Evolutionary conservation across 306 rosid genomes (phyloP).

Genomic region (Cicer judaicum): DNA sequence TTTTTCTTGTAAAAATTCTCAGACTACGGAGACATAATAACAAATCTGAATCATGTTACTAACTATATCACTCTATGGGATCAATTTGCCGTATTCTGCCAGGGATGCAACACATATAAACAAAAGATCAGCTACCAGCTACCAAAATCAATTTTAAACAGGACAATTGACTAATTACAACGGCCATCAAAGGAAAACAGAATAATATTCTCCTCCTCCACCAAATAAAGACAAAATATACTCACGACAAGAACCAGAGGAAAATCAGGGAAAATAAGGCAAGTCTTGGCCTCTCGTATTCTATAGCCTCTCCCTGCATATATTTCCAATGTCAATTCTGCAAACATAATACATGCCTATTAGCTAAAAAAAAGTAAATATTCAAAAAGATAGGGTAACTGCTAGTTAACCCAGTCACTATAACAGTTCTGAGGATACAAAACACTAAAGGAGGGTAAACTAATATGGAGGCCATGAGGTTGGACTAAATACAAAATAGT

Average conservation of each 20-base stretch:
- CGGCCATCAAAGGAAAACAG: constrained; percentile 39
- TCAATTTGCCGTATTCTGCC: constrained; percentile 5
- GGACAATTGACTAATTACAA: constrained; percentile 59
- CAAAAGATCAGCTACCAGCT: constrained; percentile 28
- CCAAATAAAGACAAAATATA: constrained; percentile 42
- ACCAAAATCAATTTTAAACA: constrained; percentile 38
- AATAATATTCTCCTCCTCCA: constrained; percentile 38
- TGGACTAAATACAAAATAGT: constrained; percentile 1
- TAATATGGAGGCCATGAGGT: constrained; percentile 15
- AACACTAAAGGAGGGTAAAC: background rate
- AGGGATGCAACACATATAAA: constrained; percentile 25
- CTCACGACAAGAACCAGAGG: constrained; percentile 42
- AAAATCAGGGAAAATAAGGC: constrained; percentile 30
- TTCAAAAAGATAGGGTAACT: background rate
- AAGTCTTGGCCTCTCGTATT: constrained; percentile 30
- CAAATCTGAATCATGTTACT: constrained; percentile 32
- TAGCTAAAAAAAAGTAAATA: constrained; percentile 17
- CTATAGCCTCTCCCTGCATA: constrained; percentile 37
- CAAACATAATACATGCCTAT: constrained; percentile 36
- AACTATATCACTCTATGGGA: background rate
- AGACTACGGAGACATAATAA: background rate
- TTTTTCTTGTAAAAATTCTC: background rate
- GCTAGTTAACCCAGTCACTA: constrained; percentile 13
- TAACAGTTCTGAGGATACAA: constrained; percentile 17
- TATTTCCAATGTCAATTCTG: constrained; percentile 52